Conservation (phyloP, 192 early-diverging fungal species). For the Coemansia sp. region DNA sequence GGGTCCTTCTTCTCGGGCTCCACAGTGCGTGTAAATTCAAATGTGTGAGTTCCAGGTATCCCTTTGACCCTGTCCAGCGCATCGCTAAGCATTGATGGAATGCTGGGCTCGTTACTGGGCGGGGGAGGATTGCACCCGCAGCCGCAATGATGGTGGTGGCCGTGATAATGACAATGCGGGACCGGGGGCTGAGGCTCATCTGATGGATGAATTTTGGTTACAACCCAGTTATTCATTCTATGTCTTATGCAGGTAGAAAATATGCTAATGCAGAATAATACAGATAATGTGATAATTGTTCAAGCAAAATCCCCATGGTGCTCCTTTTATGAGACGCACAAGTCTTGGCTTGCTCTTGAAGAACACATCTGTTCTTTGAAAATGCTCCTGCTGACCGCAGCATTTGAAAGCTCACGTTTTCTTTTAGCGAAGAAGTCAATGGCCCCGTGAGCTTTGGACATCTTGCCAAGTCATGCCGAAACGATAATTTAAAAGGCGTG, state of each 20-base stretch:
- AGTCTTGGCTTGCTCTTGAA: slow-evolving; percentile 1
- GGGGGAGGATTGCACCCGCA: background rate
- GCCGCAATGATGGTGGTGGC: background rate
- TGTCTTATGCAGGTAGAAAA: background rate
- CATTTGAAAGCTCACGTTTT: background rate
- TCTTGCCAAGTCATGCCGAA: too few species aligned
- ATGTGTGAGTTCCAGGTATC: slow-evolving; percentile 17
- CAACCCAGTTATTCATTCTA: slow-evolving; percentile 4
- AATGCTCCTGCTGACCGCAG: background rate
- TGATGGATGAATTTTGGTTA: slow-evolving; percentile 1
- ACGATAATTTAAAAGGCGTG: background rate
- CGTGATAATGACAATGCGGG: background rate
- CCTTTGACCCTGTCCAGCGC: slow-evolving; percentile 10
- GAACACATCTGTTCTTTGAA: background rate
- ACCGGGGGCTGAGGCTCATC: background rate
- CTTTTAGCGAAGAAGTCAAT: background rate
- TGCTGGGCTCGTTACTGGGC: background rate
- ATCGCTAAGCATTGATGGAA: slow-evolving; percentile 1
- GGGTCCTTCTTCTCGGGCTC: slow-evolving; percentile 8
- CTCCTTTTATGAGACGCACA: background rate
- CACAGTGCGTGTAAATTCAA: slow-evolving; percentile 10
- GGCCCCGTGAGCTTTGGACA: background rate
- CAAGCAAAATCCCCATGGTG: too few species aligned
- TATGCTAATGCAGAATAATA: background rate
- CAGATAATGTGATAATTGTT: background rate